These are phyloP conservation scores for Cercospora sojina DNA, from an alignment of 2,329 filamentous ascomycete genomes.

Conservation along the genomic window DNA sequence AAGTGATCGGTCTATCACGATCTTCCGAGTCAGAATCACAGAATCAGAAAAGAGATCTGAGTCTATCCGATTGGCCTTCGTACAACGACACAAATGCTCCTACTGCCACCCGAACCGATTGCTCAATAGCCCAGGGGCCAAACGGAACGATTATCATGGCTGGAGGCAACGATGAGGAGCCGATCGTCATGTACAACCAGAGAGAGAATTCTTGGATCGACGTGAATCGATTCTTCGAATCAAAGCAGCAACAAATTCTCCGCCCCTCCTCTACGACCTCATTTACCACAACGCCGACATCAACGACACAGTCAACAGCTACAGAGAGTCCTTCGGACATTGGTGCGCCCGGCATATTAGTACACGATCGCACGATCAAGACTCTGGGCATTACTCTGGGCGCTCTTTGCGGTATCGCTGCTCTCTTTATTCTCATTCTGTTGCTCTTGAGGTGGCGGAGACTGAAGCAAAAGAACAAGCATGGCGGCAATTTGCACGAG, in stretches of 20 bases:
- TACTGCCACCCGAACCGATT: conserved; percentile 62
- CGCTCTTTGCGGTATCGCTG: conserved; percentile 70
- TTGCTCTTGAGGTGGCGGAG: conserved; percentile 63
- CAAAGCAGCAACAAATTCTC: conserved; percentile 41
- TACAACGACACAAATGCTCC: conserved; percentile 78
- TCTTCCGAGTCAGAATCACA: conserved; percentile 32
- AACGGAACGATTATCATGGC: conserved; percentile 71
- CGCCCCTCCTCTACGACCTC: conserved; percentile 32
- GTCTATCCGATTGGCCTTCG: conserved; percentile 65
- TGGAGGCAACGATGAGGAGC: conserved; percentile 67
- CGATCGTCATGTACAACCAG: conserved; percentile 75
- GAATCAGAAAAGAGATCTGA: conserved; percentile 55
- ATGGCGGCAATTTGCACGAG: conserved; percentile 43
- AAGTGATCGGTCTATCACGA: conserved; percentile 44
- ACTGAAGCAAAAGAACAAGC: conserved; percentile 56
- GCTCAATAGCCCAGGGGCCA: conserved; percentile 66
- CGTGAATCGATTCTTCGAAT: conserved; percentile 61
- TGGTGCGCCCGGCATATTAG: conserved; percentile 37
- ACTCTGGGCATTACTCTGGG: conserved; percentile 82
- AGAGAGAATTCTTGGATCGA: conserved; percentile 76
- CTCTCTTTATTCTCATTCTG: conserved; percentile 70
- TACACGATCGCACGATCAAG: conserved; percentile 51
- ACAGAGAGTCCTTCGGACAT: conserved; percentile 33
- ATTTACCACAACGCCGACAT: conserved; percentile 39
- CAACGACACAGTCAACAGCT: conserved; percentile 40